Percentiles rank a stretch among this genome's conserved stretches.
phyloP scores from a whole-genome alignment of 345 rosid genomes.

The Linum lewisii region DNA sequence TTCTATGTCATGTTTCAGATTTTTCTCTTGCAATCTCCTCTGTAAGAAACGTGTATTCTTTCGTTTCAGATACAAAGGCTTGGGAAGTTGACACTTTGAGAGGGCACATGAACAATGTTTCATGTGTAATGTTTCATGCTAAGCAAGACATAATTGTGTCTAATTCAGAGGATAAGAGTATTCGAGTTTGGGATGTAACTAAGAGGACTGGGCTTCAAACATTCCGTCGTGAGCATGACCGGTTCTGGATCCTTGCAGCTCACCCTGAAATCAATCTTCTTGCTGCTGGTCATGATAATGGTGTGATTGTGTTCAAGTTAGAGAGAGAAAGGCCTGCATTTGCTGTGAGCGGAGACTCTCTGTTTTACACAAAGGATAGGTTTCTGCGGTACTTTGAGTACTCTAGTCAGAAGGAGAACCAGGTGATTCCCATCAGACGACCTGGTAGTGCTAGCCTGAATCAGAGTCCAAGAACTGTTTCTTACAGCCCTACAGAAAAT shows the following conservation, averaged over 20 bases:
- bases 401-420: constrained; percentile 66
- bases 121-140: constrained; percentile 93
- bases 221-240: constrained; percentile 89
- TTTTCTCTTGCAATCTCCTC: background rate
- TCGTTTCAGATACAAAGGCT: constrained; percentile 83
- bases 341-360: constrained; percentile 63
- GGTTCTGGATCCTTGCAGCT: constrained; percentile 90
- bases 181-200: constrained; percentile 95
- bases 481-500: constrained; percentile 89
- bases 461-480: constrained; percentile 84
- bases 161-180: constrained; percentile 92
- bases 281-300: constrained; percentile 97
- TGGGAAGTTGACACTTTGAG: constrained; percentile 99
- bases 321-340: constrained; percentile 96
- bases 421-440: constrained; percentile 72
- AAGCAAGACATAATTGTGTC: constrained; percentile 95
- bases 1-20: background rate
- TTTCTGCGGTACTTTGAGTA: constrained; percentile 65
- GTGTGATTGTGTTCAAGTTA: constrained; percentile 92
- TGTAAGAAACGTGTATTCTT: background rate
- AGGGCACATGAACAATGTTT: constrained; percentile 94
- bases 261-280: constrained; percentile 95
- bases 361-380: constrained; percentile 75
- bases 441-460: constrained; percentile 70
- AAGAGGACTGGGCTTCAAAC: constrained; percentile 87